Base-by-base conservation (phyloP, 306 rosid genomes). In the Comarum palustre region DNA sequence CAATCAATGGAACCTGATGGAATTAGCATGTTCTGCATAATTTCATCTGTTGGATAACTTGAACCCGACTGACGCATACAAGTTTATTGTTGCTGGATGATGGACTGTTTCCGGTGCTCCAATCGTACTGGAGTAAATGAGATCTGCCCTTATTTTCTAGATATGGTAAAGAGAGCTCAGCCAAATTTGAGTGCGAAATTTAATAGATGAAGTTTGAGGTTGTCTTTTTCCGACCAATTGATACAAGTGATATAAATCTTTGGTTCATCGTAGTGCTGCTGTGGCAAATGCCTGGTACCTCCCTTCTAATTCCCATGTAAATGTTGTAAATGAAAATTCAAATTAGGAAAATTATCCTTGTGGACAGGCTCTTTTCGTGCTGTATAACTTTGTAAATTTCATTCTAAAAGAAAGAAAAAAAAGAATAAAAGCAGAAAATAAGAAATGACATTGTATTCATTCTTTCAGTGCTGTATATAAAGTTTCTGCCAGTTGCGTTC, bases 251-350 rank as follows among this genome's bases (percentile, higher is more conserved):
- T 75, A 34, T 77, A 82, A 41, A 73, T 83, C 71, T 78, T 68
- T 83, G 78, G 73, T 75, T 73, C 80, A 72, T 79, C 29, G 10
- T 60, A 75, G 74, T 73, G 80, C 82, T 76, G 80, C 81, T 69
- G 70, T 63, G 83, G 80, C 82, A 79, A 79, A 79, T 75, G 75
- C 83, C 84, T 85, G 75, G 59, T 82, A 46, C 73, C 69, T 71
- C 82, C 71, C 38, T 75, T 79, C 84, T 83, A 78, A 73, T 81
- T 79, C 77, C 31, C 79, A 25, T 93, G 98, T 93, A 90, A 81
- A 93, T 88, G 78, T 63, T 92, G 98, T 90, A 90, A 77, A 93
- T 90, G 82, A 78, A 79, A 82, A 84, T 82, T 82, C 80, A 73
- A 71, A 66, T 74, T 80, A 74, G 81, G 79, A 76, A 76, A 81